phyloP scores from a whole-genome alignment of 2,329 filamentous ascomycete genomes.

The Pyrenophora graminea region DNA sequence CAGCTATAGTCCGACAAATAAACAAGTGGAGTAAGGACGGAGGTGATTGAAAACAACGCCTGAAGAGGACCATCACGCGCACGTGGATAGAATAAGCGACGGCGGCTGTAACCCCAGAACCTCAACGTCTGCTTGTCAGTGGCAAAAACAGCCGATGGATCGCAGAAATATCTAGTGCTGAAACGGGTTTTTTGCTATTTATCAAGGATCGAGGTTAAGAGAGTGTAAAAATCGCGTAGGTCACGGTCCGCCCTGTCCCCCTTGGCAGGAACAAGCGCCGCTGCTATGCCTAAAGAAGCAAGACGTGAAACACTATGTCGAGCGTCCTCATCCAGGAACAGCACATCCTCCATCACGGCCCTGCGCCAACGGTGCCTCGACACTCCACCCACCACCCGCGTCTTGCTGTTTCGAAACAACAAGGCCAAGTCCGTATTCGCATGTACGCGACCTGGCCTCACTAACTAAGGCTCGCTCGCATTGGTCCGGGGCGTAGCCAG shows the following conservation, averaged over 20 bases:
- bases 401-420: slow-evolving; percentile 37
- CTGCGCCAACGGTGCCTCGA: slow-evolving; percentile 16
- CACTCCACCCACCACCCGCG: slow-evolving; percentile 20
- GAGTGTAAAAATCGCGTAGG: slow-evolving; percentile 1
- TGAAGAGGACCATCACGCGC: slow-evolving; percentile 5
- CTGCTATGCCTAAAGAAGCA: slow-evolving; percentile 18
- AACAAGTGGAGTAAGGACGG: slow-evolving; percentile 1
- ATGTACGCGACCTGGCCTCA: slow-evolving; percentile 14
- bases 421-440: slow-evolving; percentile 13
- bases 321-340: slow-evolving; percentile 22
- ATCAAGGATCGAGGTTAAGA: slow-evolving; percentile 5
- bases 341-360: slow-evolving; percentile 20
- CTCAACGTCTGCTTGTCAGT: neutral
- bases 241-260: slow-evolving; percentile 8
- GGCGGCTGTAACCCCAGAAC: neutral
- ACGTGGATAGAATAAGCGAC: slow-evolving; percentile 20
- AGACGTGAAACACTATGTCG: slow-evolving; percentile 29
- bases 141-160: neutral
- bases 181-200: slow-evolving; percentile 16
- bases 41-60: slow-evolving; percentile 3
- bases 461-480: slow-evolving; percentile 13
- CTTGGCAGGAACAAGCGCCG: slow-evolving; percentile 28
- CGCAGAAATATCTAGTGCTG: slow-evolving; percentile 7
- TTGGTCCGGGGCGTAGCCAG: slow-evolving; percentile 29
- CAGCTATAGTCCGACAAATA: neutral